Evolutionary conservation across 1,284 basidiomycete genomes (phyloP).

Genomic region (Schizopora paradoxa): DNA sequence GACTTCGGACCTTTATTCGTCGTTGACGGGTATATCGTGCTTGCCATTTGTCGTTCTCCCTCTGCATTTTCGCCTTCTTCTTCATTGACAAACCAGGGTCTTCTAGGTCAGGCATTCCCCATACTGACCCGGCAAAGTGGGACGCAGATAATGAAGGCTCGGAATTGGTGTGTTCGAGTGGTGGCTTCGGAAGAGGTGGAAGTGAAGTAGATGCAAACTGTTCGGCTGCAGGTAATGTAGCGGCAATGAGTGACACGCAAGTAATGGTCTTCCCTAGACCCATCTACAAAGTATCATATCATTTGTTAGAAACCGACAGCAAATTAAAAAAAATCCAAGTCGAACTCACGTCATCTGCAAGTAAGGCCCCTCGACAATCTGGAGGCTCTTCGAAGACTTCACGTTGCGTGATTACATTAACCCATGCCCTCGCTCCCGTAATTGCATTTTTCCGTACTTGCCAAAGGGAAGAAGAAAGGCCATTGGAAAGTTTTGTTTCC

Average conservation of each 20-base stretch:
- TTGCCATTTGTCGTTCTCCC: constrained; percentile 61
- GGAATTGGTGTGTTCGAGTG: constrained; percentile 33
- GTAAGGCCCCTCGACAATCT: constrained; percentile 85
- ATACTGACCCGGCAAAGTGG: constrained; percentile 74
- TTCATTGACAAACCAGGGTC: constrained; percentile 37
- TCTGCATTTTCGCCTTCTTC: constrained; percentile 57
- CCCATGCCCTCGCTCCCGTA: constrained; percentile 54
- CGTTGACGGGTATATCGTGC: constrained; percentile 63
- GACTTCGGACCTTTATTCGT: constrained; percentile 73
- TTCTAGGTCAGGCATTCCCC: constrained; percentile 66
- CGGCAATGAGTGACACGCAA: constrained; percentile 86
- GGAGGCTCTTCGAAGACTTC: constrained; percentile 62
- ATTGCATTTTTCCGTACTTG: constrained; percentile 51
- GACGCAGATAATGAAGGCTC: constrained; percentile 44
- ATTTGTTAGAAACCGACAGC: constrained; percentile 15
- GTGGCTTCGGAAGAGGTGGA: constrained; percentile 35
- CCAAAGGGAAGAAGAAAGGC: constrained; percentile 73
- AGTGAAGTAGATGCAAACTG: constrained; percentile 61
- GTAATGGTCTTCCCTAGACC: constrained; percentile 98
- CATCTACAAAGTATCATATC: constrained; percentile 55
- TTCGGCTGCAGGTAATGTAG: constrained; percentile 70
- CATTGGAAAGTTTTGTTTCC: constrained; percentile 50
- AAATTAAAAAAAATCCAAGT: constrained; percentile 15
- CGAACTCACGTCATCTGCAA: constrained; percentile 84
- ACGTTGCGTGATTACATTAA: constrained; percentile 82